Evolutionary conservation across 2,329 filamentous ascomycete species (phyloP).

Genomic region (Claviceps pusilla): DNA sequence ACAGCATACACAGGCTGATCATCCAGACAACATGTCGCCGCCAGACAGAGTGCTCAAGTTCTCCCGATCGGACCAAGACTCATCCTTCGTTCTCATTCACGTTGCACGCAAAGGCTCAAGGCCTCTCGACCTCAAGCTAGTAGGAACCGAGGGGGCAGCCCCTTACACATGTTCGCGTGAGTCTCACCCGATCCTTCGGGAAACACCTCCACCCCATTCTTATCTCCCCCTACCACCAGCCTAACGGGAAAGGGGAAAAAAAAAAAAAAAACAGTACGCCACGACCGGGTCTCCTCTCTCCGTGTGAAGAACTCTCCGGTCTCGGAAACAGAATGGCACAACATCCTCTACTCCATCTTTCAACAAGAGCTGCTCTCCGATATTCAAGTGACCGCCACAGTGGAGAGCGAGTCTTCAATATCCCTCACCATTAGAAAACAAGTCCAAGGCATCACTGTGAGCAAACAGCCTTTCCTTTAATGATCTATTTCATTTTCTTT

Average conservation of each 20-base stretch:
- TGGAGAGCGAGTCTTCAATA: slow-evolving; percentile 36
- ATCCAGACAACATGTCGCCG: slow-evolving; percentile 10
- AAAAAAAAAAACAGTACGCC: slow-evolving; percentile 30
- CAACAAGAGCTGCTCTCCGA: slow-evolving; percentile 34
- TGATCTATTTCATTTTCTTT: neutral
- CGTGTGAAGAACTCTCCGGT: slow-evolving; percentile 39
- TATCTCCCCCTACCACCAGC: neutral
- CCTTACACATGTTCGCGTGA: slow-evolving; percentile 44
- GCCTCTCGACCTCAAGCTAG: slow-evolving; percentile 49
- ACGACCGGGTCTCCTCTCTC: slow-evolving; percentile 37
- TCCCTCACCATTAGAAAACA: slow-evolving; percentile 50
- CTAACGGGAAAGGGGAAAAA: neutral
- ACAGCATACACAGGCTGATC: neutral
- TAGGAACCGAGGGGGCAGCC: slow-evolving; percentile 51
- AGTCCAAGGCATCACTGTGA: slow-evolving; percentile 53
- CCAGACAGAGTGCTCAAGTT: slow-evolving; percentile 37
- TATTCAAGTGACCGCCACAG: slow-evolving; percentile 44
- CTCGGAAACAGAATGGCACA: slow-evolving; percentile 50
- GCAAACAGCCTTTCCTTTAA: slow-evolving; percentile 8
- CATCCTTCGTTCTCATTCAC: slow-evolving; percentile 45
- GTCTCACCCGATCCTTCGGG: slow-evolving; percentile 10
- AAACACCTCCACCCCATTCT: neutral
- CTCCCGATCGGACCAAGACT: slow-evolving; percentile 36
- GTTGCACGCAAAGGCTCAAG: slow-evolving; percentile 34
- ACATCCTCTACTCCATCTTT: slow-evolving; percentile 42